These are phyloP conservation scores for Adansonia digitata DNA, from an alignment of 345 rosid genomes.

Conservation along the genomic window DNA sequence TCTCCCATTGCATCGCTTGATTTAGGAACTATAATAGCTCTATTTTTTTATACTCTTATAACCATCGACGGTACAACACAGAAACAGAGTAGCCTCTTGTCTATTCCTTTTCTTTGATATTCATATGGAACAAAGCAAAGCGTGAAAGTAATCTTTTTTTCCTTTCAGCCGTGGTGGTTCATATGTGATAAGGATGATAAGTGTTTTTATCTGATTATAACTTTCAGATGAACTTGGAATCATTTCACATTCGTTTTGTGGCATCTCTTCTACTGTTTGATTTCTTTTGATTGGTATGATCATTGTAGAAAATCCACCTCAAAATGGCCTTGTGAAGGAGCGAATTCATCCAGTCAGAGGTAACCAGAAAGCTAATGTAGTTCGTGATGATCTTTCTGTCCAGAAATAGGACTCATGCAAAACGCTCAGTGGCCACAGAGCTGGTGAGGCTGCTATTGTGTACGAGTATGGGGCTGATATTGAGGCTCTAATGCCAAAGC, in stretches of 20 bases:
- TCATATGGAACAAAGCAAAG: background rate
- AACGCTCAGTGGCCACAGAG: slow-evolving; percentile 60
- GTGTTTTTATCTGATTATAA: background rate
- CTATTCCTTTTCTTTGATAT: background rate
- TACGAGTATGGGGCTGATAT: slow-evolving; percentile 82
- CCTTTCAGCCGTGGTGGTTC: background rate
- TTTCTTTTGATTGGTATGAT: background rate
- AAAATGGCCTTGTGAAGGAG: slow-evolving; percentile 36
- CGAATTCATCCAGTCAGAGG: slow-evolving; percentile 31
- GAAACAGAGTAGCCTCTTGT: background rate
- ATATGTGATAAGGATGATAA: background rate
- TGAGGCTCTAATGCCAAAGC: slow-evolving; percentile 87
- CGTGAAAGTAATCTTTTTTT: background rate
- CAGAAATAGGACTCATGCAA: slow-evolving; percentile 45
- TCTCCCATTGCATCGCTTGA: background rate
- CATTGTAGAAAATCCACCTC: slow-evolving; percentile 41
- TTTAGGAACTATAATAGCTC: background rate
- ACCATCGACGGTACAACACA: no score
- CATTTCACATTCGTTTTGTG: background rate
- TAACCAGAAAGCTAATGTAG: slow-evolving; percentile 47
- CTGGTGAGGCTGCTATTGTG: slow-evolving; percentile 75
- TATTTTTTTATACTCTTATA: background rate
- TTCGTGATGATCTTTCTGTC: slow-evolving; percentile 37
- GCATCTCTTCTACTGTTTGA: background rate
- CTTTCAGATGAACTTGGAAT: background rate